phyloP scores from a whole-genome alignment of 257 asterid genomes.

The Osmanthus fragrans region DNA sequence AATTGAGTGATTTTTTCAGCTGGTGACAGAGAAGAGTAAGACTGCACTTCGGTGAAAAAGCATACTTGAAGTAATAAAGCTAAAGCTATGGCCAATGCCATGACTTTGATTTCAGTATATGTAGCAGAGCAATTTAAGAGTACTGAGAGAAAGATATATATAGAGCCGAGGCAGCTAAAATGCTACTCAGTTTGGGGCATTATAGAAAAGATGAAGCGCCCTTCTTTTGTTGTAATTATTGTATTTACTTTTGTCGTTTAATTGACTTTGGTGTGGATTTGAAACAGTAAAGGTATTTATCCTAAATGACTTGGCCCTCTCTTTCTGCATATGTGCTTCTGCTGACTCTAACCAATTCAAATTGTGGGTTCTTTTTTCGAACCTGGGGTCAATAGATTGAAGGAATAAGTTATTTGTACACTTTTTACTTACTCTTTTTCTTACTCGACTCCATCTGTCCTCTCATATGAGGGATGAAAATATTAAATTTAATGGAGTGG shows the following conservation, averaged over 20 bases:
- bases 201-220: constrained; percentile 20
- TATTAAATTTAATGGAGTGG: too few species aligned
- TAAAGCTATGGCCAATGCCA: constrained; percentile 36
- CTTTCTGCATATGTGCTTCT: neutral
- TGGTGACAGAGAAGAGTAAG: constrained; percentile 24
- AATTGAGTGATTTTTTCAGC: constrained; percentile 47
- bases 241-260: constrained; percentile 26
- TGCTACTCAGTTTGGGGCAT: constrained; percentile 18
- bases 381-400: neutral
- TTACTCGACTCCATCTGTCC: too few species aligned
- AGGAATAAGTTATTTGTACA: too few species aligned
- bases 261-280: constrained; percentile 15
- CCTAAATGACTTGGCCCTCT: neutral
- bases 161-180: neutral
- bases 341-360: neutral
- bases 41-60: constrained; percentile 16
- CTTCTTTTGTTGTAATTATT: constrained; percentile 30
- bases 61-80: constrained; percentile 28
- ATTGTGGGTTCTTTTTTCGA: neutral
- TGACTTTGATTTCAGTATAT: constrained; percentile 1
- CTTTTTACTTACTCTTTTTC: too few species aligned
- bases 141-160: constrained; percentile 7
- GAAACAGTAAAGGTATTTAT: neutral
- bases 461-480: too few species aligned
- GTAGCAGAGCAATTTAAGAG: neutral